Conservation (phyloP, 257 asterid genomes). For the Sherardia arvensis region DNA sequence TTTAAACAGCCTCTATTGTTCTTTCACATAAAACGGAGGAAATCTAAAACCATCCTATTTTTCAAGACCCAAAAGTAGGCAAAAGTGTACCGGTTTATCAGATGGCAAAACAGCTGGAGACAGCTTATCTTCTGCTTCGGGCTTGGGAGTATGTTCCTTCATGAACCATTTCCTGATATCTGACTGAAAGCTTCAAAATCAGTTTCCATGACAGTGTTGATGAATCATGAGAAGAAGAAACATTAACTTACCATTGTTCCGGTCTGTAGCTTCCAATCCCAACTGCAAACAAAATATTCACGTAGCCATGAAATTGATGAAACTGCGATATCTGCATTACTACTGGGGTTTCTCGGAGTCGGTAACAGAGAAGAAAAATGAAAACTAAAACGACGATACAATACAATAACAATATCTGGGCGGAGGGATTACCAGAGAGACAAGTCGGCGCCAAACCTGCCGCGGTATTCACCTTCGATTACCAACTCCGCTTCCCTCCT, state of each 20-base stretch:
- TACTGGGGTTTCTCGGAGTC: not conserved
- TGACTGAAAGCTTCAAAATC: constrained; percentile 33
- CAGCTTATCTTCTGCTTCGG: constrained; percentile 43
- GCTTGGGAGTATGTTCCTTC: constrained; percentile 57
- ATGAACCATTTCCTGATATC: constrained; percentile 94
- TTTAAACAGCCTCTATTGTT: not conserved
- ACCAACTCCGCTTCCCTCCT: too few relatives aligned
- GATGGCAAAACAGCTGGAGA: constrained; percentile 32
- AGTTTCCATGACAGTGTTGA: not conserved
- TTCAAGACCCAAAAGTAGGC: too few relatives aligned
- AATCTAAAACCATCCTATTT: not conserved
- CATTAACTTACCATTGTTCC: constrained; percentile 13
- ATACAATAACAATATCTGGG: too few relatives aligned
- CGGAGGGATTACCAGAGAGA: too few relatives aligned
- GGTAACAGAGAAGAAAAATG: too few relatives aligned
- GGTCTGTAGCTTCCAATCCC: not conserved
- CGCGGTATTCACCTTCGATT: too few relatives aligned
- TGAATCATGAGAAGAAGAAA: not conserved
- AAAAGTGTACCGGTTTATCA: constrained; percentile 37
- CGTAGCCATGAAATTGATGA: not conserved
- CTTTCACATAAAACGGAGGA: not conserved
- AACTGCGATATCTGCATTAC: not conserved
- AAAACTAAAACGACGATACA: too few relatives aligned
- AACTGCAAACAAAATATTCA: not conserved
- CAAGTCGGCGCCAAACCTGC: too few relatives aligned